phyloP scores from a whole-genome alignment of 331 rosid species.

The Prunus yedoensis region DNA sequence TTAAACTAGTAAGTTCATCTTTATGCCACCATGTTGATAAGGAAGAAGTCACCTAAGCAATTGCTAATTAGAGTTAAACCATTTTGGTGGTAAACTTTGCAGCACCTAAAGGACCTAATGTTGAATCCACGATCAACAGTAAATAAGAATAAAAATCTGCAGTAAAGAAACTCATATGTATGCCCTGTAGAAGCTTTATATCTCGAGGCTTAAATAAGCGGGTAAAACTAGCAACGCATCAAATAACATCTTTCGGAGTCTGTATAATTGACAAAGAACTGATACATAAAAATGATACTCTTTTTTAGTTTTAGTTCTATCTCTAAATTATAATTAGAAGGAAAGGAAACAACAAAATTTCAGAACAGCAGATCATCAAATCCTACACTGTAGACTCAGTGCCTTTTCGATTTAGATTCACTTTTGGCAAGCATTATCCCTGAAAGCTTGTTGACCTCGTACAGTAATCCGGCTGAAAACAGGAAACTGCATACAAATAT shows the following conservation, averaged over 20 bases:
- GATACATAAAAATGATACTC: constrained; percentile 22
- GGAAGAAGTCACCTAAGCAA: no score
- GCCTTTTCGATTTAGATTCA: constrained; percentile 64
- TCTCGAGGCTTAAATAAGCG: not conserved
- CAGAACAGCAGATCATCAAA: not conserved
- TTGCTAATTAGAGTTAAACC: no score
- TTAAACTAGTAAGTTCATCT: no score
- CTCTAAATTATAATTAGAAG: constrained; percentile 10
- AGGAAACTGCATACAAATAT: constrained; percentile 62
- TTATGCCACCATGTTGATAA: no score
- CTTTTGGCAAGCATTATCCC: constrained; percentile 50
- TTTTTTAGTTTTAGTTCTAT: not conserved
- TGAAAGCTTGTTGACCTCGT: constrained; percentile 81
- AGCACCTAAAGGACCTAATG: not conserved
- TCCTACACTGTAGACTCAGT: constrained; percentile 27
- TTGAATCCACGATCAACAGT: not conserved
- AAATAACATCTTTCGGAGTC: not conserved
- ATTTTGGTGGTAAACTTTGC: no score
- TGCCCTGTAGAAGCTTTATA: not conserved
- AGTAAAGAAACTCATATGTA: not conserved
- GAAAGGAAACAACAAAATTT: constrained; percentile 11
- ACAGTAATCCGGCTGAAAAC: constrained; percentile 73
- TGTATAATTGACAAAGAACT: constrained; percentile 20
- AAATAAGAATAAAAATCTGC: not conserved
- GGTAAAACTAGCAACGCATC: not conserved